phyloP scores from a whole-genome alignment of 2,329 filamentous ascomycete species.

The Neofusicoccum sp. region DNA sequence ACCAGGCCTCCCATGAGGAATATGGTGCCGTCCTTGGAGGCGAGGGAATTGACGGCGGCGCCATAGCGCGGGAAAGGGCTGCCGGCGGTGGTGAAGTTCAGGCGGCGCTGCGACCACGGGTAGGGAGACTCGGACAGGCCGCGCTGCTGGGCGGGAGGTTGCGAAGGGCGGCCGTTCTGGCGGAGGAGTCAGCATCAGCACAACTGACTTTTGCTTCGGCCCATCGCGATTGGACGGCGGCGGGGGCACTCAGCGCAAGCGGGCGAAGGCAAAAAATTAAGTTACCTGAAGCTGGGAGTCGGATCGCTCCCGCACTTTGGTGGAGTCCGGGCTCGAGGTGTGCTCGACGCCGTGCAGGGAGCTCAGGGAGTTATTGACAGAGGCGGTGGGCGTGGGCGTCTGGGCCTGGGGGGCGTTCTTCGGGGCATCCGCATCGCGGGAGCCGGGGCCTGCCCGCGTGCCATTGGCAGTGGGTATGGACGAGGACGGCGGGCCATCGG shows the following conservation, averaged over 20 bases:
- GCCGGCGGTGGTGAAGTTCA: slow-evolving; percentile 81
- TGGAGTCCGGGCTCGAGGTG: slow-evolving; percentile 64
- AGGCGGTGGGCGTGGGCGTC: slow-evolving; percentile 73
- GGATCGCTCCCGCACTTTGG: slow-evolving; percentile 56
- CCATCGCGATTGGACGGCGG: slow-evolving; percentile 3
- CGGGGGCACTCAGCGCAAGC: neutral
- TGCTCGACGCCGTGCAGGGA: slow-evolving; percentile 60
- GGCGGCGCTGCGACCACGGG: slow-evolving; percentile 87
- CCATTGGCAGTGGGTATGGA: slow-evolving; percentile 49
- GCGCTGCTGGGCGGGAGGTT: slow-evolving; percentile 33
- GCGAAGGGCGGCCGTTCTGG: slow-evolving; percentile 16
- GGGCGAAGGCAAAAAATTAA: slow-evolving; percentile 19
- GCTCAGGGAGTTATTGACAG: slow-evolving; percentile 63
- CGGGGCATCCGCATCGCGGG: slow-evolving; percentile 30
- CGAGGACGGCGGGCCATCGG: slow-evolving; percentile 50
- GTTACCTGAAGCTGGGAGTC: slow-evolving; percentile 57
- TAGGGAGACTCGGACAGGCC: slow-evolving; percentile 74
- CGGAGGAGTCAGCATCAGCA: slow-evolving; percentile 15
- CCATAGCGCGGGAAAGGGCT: slow-evolving; percentile 96
- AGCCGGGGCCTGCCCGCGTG: slow-evolving; percentile 22
- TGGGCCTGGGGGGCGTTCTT: slow-evolving; percentile 38
- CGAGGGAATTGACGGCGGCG: slow-evolving; percentile 86
- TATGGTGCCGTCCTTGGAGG: slow-evolving; percentile 94
- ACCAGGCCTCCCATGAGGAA: slow-evolving; percentile 98
- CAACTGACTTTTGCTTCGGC: neutral